Evolutionary conservation across 345 rosid species (phyloP), one percentile per base, ranked within the genome.

Genomic region (Syzygium oleosum): DNA sequence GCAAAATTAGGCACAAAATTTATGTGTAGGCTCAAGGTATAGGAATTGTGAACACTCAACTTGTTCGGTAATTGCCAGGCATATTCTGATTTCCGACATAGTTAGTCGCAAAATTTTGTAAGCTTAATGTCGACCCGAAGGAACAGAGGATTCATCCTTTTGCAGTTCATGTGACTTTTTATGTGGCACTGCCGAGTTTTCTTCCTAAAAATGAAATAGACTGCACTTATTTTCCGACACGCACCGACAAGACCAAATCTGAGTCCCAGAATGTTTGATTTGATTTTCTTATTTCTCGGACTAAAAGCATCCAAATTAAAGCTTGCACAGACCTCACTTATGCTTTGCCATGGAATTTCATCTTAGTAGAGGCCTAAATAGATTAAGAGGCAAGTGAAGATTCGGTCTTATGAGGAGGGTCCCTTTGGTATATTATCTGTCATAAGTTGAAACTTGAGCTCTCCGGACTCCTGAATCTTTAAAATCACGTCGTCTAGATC

Each of bases 401-500:
- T 29, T 29, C 21, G 16, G 16, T 55, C 86, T 77, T 86, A 87
- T 89, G 87, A 53, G 11, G 86, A 87, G 86, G 53, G 90, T 61
- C 4, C 51, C 65, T 87, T 87, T 88, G 52, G 87, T 84, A n/a
- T n/a, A 53, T 86, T 87, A 25, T 90, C 43, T 12, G 2, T 25
- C 12, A 31, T 90, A 1, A 86, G 87, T 27, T 54, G 87, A 54
- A 85, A 88, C 15, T 89, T 84, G 23, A 65, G 73, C 22, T 68
- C 77, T 31, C 53, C 53, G 25, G 31, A 83, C 38, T 73, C 87
- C 7, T 58, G 87, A 79, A 87, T 23, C 87, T 88, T 87, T 31
- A 90, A 84, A 56, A 89, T 87, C 34, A 87, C 85, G 52, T 91
- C 89, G 14, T 87, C 73, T 15, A 91, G 27, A 78, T 89, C 89